Evolutionary conservation across 2,329 filamentous ascomycete species (phyloP).

Genomic region (Xylaria sp.): DNA sequence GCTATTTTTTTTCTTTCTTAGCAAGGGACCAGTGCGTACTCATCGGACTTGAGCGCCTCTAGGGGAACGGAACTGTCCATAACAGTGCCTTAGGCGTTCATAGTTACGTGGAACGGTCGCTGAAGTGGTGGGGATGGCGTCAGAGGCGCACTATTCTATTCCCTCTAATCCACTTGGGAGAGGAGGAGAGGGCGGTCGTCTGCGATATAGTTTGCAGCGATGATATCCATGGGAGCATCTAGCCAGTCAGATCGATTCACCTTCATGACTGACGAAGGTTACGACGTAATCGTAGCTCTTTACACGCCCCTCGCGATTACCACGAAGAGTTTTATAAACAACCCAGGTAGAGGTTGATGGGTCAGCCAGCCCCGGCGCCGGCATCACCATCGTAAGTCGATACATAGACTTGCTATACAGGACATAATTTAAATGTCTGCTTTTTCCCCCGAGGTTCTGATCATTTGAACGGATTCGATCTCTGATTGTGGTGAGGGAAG

Average conservation of each 20-base stretch:
- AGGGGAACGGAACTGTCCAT: not conserved
- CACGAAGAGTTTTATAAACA: slow-evolving; percentile 11
- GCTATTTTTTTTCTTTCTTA: not conserved
- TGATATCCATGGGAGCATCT: slow-evolving; percentile 1
- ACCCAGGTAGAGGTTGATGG: slow-evolving; percentile 36
- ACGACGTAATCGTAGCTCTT: slow-evolving; percentile 30
- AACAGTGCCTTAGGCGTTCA: not conserved
- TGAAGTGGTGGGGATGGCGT: slow-evolving; percentile 4
- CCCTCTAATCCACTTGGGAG: not conserved
- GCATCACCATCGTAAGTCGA: not conserved
- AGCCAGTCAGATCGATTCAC: slow-evolving; percentile 1
- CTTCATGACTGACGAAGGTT: slow-evolving; percentile 35
- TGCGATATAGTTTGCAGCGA: slow-evolving; percentile 4
- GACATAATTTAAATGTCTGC: not conserved
- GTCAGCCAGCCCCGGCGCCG: slow-evolving; percentile 25
- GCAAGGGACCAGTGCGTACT: not conserved
- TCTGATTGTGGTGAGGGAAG: not conserved
- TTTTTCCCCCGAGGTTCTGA: not conserved
- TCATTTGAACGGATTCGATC: not conserved
- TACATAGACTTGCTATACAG: not conserved
- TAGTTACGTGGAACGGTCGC: slow-evolving; percentile 24
- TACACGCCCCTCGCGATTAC: slow-evolving; percentile 34
- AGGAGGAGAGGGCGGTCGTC: slow-evolving; percentile 5
- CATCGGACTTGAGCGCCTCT: not conserved
- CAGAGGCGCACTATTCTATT: not conserved